Percentiles rank a stretch among this genome's conserved stretches.
Conservation (phyloP, 306 rosid genomes). For the Acacia acuminata region DNA sequence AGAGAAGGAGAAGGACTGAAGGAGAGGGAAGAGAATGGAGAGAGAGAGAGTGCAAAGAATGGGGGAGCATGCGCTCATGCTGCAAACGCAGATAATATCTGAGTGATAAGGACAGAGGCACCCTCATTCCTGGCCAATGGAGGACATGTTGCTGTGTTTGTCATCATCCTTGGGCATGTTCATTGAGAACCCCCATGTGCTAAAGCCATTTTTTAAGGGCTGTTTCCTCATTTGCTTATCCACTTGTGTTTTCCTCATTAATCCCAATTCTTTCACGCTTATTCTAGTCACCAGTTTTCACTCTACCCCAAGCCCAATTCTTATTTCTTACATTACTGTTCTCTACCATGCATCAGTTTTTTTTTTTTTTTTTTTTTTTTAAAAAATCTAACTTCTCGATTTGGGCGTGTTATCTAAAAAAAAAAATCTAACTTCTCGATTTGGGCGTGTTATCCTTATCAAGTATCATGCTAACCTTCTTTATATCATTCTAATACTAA, state of each 20-base stretch:
- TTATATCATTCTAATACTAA: too few relatives aligned
- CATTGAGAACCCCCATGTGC: slow-evolving; percentile 69
- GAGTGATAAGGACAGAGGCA: slow-evolving; percentile 61
- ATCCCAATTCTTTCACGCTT: not conserved
- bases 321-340: not conserved
- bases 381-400: too few relatives aligned
- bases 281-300: not conserved
- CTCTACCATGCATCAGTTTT: not conserved
- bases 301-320: not conserved
- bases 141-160: slow-evolving; percentile 52
- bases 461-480: too few relatives aligned
- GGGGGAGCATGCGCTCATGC: slow-evolving; percentile 42
- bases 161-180: slow-evolving; percentile 62
- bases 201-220: slow-evolving; percentile 67
- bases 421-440: too few relatives aligned
- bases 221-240: slow-evolving; percentile 31
- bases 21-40: not conserved
- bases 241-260: slow-evolving; percentile 10
- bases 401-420: too few relatives aligned
- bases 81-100: slow-evolving; percentile 51
- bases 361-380: too few relatives aligned
- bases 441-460: too few relatives aligned
- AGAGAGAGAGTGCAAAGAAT: slow-evolving; percentile 25
- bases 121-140: slow-evolving; percentile 36
- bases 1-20: not conserved